Evolutionary conservation across 257 asterid genomes (phyloP), one percentile per base, ranked within the genome.

Genomic region (Solanum chilense): DNA sequence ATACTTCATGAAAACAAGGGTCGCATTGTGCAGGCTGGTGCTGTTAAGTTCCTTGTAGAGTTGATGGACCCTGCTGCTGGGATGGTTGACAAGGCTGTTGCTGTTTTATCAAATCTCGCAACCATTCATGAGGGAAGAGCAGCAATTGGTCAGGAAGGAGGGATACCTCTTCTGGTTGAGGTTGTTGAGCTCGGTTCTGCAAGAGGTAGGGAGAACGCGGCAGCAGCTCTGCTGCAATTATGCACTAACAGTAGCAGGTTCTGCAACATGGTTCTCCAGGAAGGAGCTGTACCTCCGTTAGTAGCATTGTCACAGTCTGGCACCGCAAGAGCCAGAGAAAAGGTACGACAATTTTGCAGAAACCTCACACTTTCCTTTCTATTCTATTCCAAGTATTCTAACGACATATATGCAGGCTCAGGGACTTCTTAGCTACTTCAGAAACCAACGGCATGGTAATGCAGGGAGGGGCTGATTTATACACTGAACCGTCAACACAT

Each of bases 21-120:
- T 33, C 89, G 91, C 31, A 91, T 91, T 37, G 90, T 91, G 56
- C 90, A 89, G 75, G 92, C 91, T 31, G 91, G 92, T 86, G 90
- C 89, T 2, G 91, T 90, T 64, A 90, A 86, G 87, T 89, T 86
- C 81, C 91, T 90, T 10, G 89, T 90, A 15, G 90, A 91, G 80
- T 71, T 91, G 86, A 89, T 91, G 92, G 92, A 91, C 60, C 92
- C 92, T 7, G 89, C 92, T 52, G 90, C 90, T 27, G 91, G 91
- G 45, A 87, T 91, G 91, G 92, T 91, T 60, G 92, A 91, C 82
- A 91, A 91, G 80, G 91, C 92, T 29, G 89, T 91, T 78, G 92
- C 89, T 60, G 92, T 91, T 84, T 85, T 91, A 86, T 91, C 92
- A 9, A 90, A 90, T 82, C 91, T 90, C 1, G 83, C 92, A n/a